Base-by-base conservation (phyloP, 163 green algal genomes). In the Prototheca stagnorum region DNA sequence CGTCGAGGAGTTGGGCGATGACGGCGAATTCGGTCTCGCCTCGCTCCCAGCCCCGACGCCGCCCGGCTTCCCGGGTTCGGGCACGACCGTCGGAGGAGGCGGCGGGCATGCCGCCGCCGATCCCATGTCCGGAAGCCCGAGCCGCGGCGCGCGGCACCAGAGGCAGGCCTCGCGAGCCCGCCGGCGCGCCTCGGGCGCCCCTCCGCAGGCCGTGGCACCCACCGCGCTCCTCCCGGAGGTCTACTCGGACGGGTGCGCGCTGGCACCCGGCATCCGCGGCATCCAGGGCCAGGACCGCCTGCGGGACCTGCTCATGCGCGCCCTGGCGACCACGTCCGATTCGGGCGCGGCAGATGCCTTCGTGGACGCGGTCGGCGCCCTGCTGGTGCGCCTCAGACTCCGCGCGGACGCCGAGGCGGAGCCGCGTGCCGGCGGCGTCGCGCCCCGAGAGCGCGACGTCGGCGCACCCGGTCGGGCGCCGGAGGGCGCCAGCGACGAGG, bases 221-320 rank as follows among this genome's bases (percentile, higher is more conserved):
- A n/a, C 20, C n/a, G 51, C 54, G 33, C 35, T 57, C 31, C 53
- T 60, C 3, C 53, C 53, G 9, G 53, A 69, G 29, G 36, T 63
- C 27, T 15, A 16, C 6, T 4, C 21, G 4, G 16, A 42, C 19
- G 54, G 54, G 5, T 57, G 54, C 40, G 40, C 51, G 40, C 53
- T 61, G 45, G 25, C 47, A 20, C 45, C 45, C 12, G 39, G 54
- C 33, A 25, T 27, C 34, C 47, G 41, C 8, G 55, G 55, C 14
- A 53, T 62, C 35, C 17, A 7, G 12, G 34, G 26, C 31, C 49
- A 66, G 52, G 35, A 44, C 2, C 36, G 25, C 1, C 57, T 59
- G 9, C 37, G 52, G 14, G 47, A 62, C 34, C 55, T 59, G 21
- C 52, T 66, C 7, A 42, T 53, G 36, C 36, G 51, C 4, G 49